A percentile compares a stretch with the other conserved stretches of the same genome.
Evolutionary conservation across 345 rosid species (phyloP).

Genomic region (Gossypium rotundifolium): DNA sequence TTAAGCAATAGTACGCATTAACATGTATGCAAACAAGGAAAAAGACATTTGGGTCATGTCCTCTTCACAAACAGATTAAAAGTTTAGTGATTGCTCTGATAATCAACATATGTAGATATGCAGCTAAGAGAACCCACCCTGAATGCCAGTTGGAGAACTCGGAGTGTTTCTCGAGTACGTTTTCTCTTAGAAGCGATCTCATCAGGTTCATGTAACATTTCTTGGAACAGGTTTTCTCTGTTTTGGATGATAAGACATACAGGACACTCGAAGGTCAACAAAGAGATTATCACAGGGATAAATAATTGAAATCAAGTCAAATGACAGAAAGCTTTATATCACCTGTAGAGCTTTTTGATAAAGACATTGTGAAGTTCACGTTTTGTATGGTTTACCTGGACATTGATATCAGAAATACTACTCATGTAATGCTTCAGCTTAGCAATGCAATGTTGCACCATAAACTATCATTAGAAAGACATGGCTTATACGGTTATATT

Average conservation of each 20-base stretch:
- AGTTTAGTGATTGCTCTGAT: not conserved
- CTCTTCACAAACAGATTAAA: not conserved
- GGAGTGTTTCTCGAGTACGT: conserved; percentile 72
- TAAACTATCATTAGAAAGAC: not conserved
- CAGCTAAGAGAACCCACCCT: conserved; percentile 43
- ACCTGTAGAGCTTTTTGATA: conserved; percentile 95
- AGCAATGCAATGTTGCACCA: not conserved
- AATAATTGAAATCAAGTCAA: not conserved
- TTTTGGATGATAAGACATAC: conserved; percentile 19
- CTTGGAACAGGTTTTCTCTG: conserved; percentile 95
- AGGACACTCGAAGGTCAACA: conserved; percentile 2
- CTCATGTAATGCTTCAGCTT: not conserved
- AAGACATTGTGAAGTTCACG: conserved; percentile 87
- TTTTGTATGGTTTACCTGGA: conserved; percentile 89
- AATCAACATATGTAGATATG: not conserved
- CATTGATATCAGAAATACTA: conserved; percentile 8
- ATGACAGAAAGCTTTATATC: conserved; percentile 1
- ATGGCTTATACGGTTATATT: not conserved
- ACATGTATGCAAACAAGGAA: not conserved
- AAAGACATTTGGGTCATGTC: not conserved
- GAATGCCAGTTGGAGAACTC: conserved; percentile 87
- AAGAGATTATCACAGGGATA: not conserved
- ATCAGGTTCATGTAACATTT: conserved; percentile 97
- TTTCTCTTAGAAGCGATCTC: conserved; percentile 83
- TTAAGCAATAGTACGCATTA: not conserved